Evolutionary conservation across 768 basidiomycete genomes (phyloP), one percentile per base, ranked within the genome.

Genomic region (Suillus clintonianus): DNA sequence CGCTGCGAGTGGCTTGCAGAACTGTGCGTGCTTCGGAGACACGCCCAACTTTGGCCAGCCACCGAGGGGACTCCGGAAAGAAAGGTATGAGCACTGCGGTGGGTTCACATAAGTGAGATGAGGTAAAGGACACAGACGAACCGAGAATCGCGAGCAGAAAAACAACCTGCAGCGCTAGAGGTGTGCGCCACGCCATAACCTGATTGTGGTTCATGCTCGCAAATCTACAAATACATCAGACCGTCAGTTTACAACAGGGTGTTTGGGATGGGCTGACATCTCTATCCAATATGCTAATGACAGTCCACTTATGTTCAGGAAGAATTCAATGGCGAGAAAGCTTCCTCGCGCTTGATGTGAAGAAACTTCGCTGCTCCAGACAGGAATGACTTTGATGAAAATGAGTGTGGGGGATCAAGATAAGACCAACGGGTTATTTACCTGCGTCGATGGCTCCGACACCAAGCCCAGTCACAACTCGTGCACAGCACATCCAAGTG

Each of bases 11-110:
- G 4, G 60, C 70, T 3, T 66, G 62, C 17, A 71, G 63, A 9
- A 69, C 70, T 32, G 61, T 60, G 15, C 63, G 55, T n/a, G 70
- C 70, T 22, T 71, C 70, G 45, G 64, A 63, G 30, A 69, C 61
- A 42, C 70, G 70, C 27, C 68, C 68, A 13, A 59, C 60, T 39
- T 69, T 71, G 27, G 69, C 62, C 15, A 71, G 68, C 64, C 66
- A 71, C 17, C 70, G 66, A 41, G 70, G 70, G 19, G 60, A 61
- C 22, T 61, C 60, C 15, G 60, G 60, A 54, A 61, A 61, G 60
- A 61, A 61, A 27, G 60, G 60, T 17, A 61, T 39, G 14, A 61
- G 51, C 19, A 24, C 60, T 61, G 36, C 11, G 15, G 37, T 34
- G 32, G 36, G 3, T 61, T 15, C 30, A 61, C 24, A 24, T 32